These are phyloP conservation scores for Coffea canephora DNA, from an alignment of 257 asterid genomes.

Conservation along the genomic window DNA sequence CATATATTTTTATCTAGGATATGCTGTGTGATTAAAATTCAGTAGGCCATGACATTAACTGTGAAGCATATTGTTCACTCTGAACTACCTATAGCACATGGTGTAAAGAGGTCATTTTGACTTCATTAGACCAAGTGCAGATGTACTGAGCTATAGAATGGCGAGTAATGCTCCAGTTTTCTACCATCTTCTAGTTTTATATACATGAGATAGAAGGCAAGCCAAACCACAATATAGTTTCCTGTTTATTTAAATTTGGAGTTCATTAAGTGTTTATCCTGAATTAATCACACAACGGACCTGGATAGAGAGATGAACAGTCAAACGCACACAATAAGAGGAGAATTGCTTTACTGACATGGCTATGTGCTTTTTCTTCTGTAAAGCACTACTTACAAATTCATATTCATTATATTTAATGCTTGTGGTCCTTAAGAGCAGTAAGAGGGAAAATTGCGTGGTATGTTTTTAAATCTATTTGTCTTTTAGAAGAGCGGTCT, in stretches of 20 bases:
- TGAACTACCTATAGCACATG: not conserved
- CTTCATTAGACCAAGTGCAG: not conserved
- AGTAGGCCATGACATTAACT: not conserved
- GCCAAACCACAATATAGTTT: not conserved
- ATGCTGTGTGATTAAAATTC: not conserved
- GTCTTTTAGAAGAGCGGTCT: not conserved
- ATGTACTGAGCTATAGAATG: not conserved
- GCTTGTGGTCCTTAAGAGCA: not conserved
- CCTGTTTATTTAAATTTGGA: not conserved
- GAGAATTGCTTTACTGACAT: not conserved
- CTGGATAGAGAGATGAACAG: not conserved
- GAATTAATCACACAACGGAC: not conserved
- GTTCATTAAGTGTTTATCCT: not conserved
- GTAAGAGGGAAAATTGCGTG: not conserved
- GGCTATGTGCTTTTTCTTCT: not conserved
- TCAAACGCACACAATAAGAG: not conserved
- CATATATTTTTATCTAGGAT: not conserved
- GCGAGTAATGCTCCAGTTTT: not conserved
- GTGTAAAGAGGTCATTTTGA: not conserved
- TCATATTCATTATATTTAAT: not conserved
- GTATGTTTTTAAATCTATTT: not conserved
- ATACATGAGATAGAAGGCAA: not conserved
- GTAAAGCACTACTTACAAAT: not conserved
- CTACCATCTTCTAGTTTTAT: too few species aligned
- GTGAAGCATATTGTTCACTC: not conserved